Evolutionary conservation across 208 protist genomes (phyloP), one percentile per base, ranked within the genome.

Genomic region (Leishmania lainsoni): DNA sequence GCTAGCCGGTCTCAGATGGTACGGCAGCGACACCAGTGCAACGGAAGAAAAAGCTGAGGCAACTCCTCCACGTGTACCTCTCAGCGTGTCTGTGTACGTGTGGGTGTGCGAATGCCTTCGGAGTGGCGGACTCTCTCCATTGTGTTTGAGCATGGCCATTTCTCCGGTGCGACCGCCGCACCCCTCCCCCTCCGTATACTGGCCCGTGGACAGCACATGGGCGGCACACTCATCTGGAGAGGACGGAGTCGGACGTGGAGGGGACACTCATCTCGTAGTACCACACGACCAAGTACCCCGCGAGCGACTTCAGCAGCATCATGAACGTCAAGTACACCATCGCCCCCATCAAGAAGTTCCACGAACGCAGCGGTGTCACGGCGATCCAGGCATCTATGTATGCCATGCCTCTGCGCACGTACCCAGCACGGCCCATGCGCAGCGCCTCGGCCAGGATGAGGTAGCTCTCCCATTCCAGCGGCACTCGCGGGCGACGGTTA

Each of bases 381-480:
- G 79, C 84, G 16, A 93, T 87, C 93, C 95, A 98, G 17, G 95
- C 95, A 81, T 98, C 95, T 5, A 93, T 45, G 86, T 92, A 97
- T 29, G 93, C 87, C 22, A 95, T 74, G 59, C 85, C 82, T 32
- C 95, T 91, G 3, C 92, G 89, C 56, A 96, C 81, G 52, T 87
- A 87, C 10, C 93, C 95, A 4, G 91, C 93, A 6, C 80, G 68
- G 20, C 95, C 93, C 42, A 87, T 89, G 39, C 81, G 63, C 63
- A 98, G 74, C 20, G 93, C 95, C 75, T 95, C 92, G 9, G 83
- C 61, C 56, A 98, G 72, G 5, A 98, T 76, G 49, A 88, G 65
- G 81, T 98, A 98, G 79, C 87, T 98, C 69, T 93, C 87, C 93
- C 95, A 98, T 69, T 93, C 58, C n/a, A 96, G 86, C 56, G 76